Evolutionary conservation across 31 red algal genomes (phyloP), one percentile per base, ranked within the genome.

Genomic region (Porphyra umbilicalis): DNA sequence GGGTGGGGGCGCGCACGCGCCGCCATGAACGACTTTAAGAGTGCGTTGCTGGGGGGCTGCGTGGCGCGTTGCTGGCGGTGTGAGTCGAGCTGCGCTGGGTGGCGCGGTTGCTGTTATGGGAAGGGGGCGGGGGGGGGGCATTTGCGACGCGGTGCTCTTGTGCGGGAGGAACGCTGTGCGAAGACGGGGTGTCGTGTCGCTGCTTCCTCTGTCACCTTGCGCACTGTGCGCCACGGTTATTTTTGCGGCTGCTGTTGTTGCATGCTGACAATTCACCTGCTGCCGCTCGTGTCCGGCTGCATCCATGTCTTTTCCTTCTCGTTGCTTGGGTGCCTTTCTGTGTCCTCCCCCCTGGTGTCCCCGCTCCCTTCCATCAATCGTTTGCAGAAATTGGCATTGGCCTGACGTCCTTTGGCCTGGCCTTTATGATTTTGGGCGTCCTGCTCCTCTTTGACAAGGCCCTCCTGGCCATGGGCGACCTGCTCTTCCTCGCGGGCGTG

Each of bases 401-500:
- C 35, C 89, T 98, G 35, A 98, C 92, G 34, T 92, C 92, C 31
- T 95, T 88, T 76, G 92, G 92, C 34, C 86, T 98, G 0, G 87
- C 83, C 30, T 98, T 98, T 79, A 87, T 89, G 38, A 42, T 90
- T 10, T 88, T 98, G 36, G 96, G 96, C 68, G 82, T 98, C 0
- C 86, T 91, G 14, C 77, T 95, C 15, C 76, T 98, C 29, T 98
- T 98, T 80, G 96, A 98, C 86, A 91, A 88, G 85, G 88, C 86
- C 30, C 88, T 98, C 77, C 79, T 98, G 35, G 92, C 92, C 18
- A 95, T 98, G 88, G 96, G 92, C 30, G 95, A 94, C 75, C 84
- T 95, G 20, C 85, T 98, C n/a, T 98, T 95, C 82, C 92, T 94
- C 32, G 77, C 90, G 4, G 92, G 92, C 4, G 92, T 98, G 18